Evolutionary conservation across 2,329 filamentous ascomycete species (phyloP), one percentile per base, ranked within the genome.

Genomic region (Didymosphaeria variabile): DNA sequence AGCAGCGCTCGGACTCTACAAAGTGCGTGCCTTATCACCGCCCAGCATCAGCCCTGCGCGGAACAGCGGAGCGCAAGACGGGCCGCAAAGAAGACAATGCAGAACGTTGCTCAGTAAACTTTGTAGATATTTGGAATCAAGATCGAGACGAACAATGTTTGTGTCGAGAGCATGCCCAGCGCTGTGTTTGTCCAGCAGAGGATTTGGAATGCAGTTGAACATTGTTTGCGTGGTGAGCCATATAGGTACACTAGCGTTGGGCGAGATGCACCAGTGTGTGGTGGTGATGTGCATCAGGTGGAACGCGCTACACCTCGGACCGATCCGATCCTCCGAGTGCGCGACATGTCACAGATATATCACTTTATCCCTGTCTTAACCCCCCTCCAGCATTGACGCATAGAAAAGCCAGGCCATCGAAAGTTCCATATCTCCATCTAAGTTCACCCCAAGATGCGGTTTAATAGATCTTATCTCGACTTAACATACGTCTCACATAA

Each of bases 311-410:
- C n/a, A n/a, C 36, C 32, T 51, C 31, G 31, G 49, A 36, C 32
- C 49, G 49, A 17, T 51, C 49, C 49, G 49, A 51, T 38, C 21
- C 49, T 6, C 49, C 31, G 31, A 36, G 26, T 50, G 46, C 46
- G 9, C 4, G 17, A 5, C 38, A 19, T 52, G 50, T 29, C 21
- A n/a, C 32, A 52, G 10, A 32, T 38, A 40, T 52, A 40, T 1
- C 21, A 26, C 3, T n/a, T 3, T 6, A 10, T 15, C 23, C 50
- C 12, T 21, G 13, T 32, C 21, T 44, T 54, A 54, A 15, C 13
- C 3, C 1, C 17, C 21, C 31, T 5, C 12, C 7, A 21, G 51
- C 51, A 44, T 42, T 44, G 51, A 54, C 51, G 51, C 51, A 42
- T 44, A 21, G 36, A 54, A 54, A 15, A 31, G 36, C 6, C 15